Conservation (phyloP, 2,329 filamentous ascomycete genomes). For the Malbranchea cinnamomea region DNA sequence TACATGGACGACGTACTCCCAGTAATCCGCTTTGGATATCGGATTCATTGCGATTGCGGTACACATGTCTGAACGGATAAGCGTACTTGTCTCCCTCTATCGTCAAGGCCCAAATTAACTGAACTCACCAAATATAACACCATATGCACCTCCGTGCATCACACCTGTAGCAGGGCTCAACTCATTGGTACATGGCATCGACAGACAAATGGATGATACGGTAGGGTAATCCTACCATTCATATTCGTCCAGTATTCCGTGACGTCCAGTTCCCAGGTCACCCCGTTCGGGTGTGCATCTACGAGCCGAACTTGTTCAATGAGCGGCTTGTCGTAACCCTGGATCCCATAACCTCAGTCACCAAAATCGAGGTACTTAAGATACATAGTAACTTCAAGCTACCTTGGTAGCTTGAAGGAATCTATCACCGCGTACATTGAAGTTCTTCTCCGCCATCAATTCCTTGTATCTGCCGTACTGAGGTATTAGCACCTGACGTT, state of each 20-base stretch:
- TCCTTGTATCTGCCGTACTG: conserved; percentile 6
- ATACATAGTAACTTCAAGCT: not conserved
- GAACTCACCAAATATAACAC: conserved; percentile 54
- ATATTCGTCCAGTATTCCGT: conserved; percentile 14
- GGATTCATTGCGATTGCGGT: conserved; percentile 37
- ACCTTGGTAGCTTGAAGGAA: too few relatives aligned
- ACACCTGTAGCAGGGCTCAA: conserved; percentile 9
- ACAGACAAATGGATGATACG: not conserved
- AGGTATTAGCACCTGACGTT: not conserved
- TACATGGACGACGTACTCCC: conserved; percentile 24
- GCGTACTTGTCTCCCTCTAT: not conserved
- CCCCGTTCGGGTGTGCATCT: conserved; percentile 13
- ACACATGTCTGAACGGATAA: conserved; percentile 30
- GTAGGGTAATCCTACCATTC: conserved; percentile 11
- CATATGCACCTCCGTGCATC: conserved; percentile 40
- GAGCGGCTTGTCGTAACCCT: conserved; percentile 15
- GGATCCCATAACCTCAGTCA: not conserved
- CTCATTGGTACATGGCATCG: not conserved
- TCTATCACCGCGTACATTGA: conserved; percentile 8
- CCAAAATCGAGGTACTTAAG: not conserved
- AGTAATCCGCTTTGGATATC: conserved; percentile 33
- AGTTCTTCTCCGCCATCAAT: conserved; percentile 9
- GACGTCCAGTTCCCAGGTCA: conserved; percentile 14
- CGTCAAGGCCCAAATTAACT: not conserved
- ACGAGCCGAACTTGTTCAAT: conserved; percentile 14